These are phyloP conservation scores for Xerocomus spinulosus DNA, from an alignment of 768 basidiomycete species.

Conservation along the genomic window DNA sequence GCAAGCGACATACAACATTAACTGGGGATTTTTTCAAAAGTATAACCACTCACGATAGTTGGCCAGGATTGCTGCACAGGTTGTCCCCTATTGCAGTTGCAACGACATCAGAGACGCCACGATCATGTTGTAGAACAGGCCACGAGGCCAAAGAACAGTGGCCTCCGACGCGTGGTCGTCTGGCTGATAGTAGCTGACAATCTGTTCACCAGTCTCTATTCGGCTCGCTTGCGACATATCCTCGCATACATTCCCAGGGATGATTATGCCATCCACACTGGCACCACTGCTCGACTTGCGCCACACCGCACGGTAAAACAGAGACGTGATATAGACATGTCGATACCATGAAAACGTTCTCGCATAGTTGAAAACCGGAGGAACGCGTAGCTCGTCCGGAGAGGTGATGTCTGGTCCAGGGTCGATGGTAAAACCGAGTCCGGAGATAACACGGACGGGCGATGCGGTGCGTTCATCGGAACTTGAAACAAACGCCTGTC, in stretches of 20 bases:
- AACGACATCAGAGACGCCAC: slow-evolving; percentile 29
- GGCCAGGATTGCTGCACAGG: slow-evolving; percentile 26
- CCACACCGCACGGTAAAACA: too few relatives aligned
- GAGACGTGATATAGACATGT: slow-evolving; percentile 9
- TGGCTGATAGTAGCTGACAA: slow-evolving; percentile 19
- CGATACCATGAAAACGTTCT: slow-evolving; percentile 20
- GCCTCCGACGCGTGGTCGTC: not conserved
- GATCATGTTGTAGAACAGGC: slow-evolving; percentile 21
- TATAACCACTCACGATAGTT: slow-evolving; percentile 19
- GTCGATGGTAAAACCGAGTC: slow-evolving; percentile 16
- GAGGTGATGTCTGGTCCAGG: slow-evolving; percentile 11
- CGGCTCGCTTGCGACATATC: slow-evolving; percentile 12
- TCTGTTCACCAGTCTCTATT: slow-evolving; percentile 15
- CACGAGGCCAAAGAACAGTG: slow-evolving; percentile 17
- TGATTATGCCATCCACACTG: not conserved
- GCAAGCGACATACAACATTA: not conserved
- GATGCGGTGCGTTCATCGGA: not conserved
- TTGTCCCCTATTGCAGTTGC: slow-evolving; percentile 29
- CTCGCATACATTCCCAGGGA: not conserved
- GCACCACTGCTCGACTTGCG: not conserved
- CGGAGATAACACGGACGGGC: not conserved
- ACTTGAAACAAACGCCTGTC: not conserved
- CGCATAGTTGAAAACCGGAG: slow-evolving; percentile 25
- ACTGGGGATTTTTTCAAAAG: not conserved
- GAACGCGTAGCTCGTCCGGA: slow-evolving; percentile 21